These are phyloP conservation scores for Daldinia grandis DNA, from an alignment of 495 filamentous ascomycete genomes.

Conservation along the genomic window DNA sequence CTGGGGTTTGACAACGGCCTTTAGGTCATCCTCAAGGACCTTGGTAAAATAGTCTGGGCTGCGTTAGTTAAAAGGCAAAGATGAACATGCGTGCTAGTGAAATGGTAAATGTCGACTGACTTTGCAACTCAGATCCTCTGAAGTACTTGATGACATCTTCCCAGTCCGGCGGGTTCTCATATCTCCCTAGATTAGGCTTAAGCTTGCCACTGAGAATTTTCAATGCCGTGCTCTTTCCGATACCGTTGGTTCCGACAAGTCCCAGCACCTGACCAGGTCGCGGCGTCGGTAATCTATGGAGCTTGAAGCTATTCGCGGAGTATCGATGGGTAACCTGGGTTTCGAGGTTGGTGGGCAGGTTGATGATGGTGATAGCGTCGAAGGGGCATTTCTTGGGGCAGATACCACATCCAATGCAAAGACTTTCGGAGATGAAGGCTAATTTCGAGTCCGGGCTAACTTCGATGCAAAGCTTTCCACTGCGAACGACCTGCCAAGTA, in stretches of 20 bases:
- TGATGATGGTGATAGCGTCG: conserved; percentile 98
- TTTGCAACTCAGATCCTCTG: conserved; percentile 95
- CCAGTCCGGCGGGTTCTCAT: conserved; percentile 97
- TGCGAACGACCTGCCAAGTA: conserved; percentile 72
- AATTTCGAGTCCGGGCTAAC: conserved; percentile 89
- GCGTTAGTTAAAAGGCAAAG: conserved; percentile 7
- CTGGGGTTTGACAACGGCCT: conserved; percentile 98
- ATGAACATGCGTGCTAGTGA: background rate
- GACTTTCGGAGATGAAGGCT: conserved; percentile 94
- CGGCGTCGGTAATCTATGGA: conserved; percentile 94
- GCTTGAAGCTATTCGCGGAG: conserved; percentile 99
- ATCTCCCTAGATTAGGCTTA: conserved; percentile 95
- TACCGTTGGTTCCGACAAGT: conserved; percentile 98
- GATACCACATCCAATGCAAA: conserved; percentile 99
- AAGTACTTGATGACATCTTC: conserved; percentile 98
- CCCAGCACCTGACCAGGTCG: conserved; percentile 96
- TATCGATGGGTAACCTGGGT: conserved; percentile 98
- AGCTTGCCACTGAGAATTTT: conserved; percentile 98
- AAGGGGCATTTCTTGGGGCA: conserved; percentile 99
- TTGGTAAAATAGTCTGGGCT: conserved; percentile 94
- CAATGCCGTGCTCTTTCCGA: conserved; percentile 97
- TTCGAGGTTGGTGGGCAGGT: conserved; percentile 97
- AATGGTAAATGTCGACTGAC: conserved; percentile 58
- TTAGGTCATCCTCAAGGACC: conserved; percentile 92
- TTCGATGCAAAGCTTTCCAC: conserved; percentile 97